Evolutionary conservation across 495 filamentous ascomycete species (phyloP), one percentile per base, ranked within the genome.

Genomic region (Chaetomidium leptoderma): DNA sequence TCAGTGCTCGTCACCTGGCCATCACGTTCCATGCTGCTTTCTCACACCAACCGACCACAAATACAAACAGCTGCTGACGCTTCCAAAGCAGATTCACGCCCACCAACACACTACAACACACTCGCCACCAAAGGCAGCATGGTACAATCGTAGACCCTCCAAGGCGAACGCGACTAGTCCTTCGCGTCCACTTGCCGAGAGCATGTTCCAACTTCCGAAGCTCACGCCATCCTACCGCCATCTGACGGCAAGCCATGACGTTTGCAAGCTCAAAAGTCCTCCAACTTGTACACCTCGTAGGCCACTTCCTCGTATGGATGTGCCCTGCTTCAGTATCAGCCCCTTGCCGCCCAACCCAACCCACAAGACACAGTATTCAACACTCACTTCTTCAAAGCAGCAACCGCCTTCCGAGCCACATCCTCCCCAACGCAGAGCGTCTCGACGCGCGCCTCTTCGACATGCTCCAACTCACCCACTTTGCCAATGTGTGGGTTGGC

Each of bases 241-340:
- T 17, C 37, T 19, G 16, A 17, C n/a, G 32, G n/a, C 33, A 17
- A 40, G 17, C 37, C 37, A 17, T 24, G 9, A 44, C 19, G n/a
- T n/a, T n/a, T n/a, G 0, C 63, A 39, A 35, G 27, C 47, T 74
- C 70, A 89, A 59, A 89, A 80, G 74, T 87, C 79, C 70, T 92
- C 86, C 64, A 90, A 66, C 69, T 80, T 86, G 70, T 81, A 86
- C 24, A 91, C 87, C 58, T 86, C 81, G 76, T 92, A 92, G 2
- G 83, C 79, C 14, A 82, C 80, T 65, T 87, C 85, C 64, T 91
- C 89, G 65, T 92, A 92, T 24, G 88, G 89, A 80, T 92, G 88
- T 23, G 83, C 80, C 63, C 84, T 84, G 61, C 30, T 2, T 2
- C 21, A 0, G 6, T 8, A 27, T 37, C 27, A 54, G 11, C 32